These are phyloP conservation scores for Suillus spraguei DNA, from an alignment of 768 basidiomycete genomes.

Conservation along the genomic window DNA sequence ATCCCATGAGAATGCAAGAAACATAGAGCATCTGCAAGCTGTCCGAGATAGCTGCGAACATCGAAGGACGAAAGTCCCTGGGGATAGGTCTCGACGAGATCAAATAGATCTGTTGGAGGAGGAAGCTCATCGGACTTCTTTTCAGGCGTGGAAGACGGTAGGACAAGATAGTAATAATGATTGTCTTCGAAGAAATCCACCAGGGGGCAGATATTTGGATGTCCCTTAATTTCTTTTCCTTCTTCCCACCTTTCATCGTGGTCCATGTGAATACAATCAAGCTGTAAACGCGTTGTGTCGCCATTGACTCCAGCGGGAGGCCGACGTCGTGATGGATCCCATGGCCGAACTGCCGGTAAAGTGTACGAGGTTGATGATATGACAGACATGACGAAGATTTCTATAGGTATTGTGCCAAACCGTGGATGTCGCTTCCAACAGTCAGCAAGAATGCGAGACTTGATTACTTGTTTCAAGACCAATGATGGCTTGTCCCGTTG, in stretches of 20 bases:
- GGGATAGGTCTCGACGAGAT: conserved; percentile 89
- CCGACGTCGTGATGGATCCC: conserved; percentile 69
- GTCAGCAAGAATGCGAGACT: conserved; percentile 96
- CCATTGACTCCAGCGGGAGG: conserved; percentile 25
- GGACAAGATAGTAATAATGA: conserved; percentile 93
- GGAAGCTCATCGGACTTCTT: conserved; percentile 51
- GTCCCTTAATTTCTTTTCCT: conserved; percentile 77
- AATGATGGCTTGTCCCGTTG: conserved; percentile 64
- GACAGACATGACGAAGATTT: conserved; percentile 93
- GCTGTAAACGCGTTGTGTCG: background rate
- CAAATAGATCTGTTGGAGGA: conserved; percentile 85
- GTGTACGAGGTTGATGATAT: conserved; percentile 82
- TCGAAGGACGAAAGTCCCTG: conserved; percentile 76
- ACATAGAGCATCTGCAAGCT: conserved; percentile 87
- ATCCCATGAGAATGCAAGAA: conserved; percentile 94
- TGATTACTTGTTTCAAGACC: conserved; percentile 98
- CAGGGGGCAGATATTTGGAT: conserved; percentile 93
- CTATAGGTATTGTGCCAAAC: conserved; percentile 96
- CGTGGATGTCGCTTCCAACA: conserved; percentile 99
- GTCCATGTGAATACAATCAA: background rate
- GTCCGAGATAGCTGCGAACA: conserved; percentile 85
- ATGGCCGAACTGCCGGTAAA: conserved; percentile 77
- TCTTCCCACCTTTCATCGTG: conserved; percentile 58
- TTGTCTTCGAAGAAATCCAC: conserved; percentile 97
- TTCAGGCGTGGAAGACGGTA: conserved; percentile 75